phyloP scores from a whole-genome alignment of 2,329 filamentous ascomycete species.

The Didymella glomerata region DNA sequence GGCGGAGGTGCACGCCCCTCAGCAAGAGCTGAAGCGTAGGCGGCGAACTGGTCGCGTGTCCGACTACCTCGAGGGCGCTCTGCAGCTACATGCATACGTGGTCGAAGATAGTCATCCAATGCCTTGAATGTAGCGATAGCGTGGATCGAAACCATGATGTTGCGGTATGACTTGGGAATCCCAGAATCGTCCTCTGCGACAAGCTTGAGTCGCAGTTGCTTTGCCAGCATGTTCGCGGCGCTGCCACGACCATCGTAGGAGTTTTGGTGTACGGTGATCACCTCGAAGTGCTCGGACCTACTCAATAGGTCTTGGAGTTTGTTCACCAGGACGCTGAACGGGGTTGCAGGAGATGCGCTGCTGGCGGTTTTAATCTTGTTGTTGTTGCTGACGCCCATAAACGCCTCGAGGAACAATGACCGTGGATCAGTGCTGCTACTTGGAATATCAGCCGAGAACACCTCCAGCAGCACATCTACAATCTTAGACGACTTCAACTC shows the following conservation, averaged over 20 bases:
- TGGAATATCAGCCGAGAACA: slow-evolving; percentile 78
- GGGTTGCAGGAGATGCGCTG: slow-evolving; percentile 75
- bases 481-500: slow-evolving; percentile 91
- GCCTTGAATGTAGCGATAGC: slow-evolving; percentile 98
- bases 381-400: slow-evolving; percentile 78
- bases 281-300: slow-evolving; percentile 96
- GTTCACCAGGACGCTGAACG: slow-evolving; percentile 88
- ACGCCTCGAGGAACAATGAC: slow-evolving; percentile 86
- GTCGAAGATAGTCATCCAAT: slow-evolving; percentile 92
- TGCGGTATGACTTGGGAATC: slow-evolving; percentile 85
- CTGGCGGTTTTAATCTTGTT: slow-evolving; percentile 70
- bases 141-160: slow-evolving; percentile 98
- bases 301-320: slow-evolving; percentile 97
- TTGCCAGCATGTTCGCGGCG: slow-evolving; percentile 93
- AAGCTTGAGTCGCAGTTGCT: slow-evolving; percentile 89
- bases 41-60: slow-evolving; percentile 70
- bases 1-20: slow-evolving; percentile 50
- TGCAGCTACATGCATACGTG: slow-evolving; percentile 80
- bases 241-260: slow-evolving; percentile 90
- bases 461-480: slow-evolving; percentile 80
- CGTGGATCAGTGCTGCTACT: slow-evolving; percentile 67
- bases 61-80: slow-evolving; percentile 74
- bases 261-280: slow-evolving; percentile 93
- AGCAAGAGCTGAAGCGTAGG: slow-evolving; percentile 77
- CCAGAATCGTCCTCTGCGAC: slow-evolving; percentile 90